Evolutionary conservation across 345 rosid genomes (phyloP).

Genomic region (Luvunga scandens): DNA sequence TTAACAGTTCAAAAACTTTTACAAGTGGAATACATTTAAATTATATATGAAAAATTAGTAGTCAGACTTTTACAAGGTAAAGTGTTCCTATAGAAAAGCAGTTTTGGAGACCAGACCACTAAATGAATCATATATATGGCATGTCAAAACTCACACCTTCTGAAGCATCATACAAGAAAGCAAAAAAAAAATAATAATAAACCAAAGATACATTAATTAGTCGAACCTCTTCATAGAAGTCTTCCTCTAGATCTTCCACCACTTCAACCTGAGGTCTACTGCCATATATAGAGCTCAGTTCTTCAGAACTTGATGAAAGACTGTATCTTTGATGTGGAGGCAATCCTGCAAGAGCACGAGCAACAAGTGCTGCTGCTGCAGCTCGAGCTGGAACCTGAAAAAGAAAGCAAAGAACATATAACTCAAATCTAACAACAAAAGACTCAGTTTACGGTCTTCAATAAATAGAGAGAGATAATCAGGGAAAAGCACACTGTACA

Average conservation of each 20-base stretch:
- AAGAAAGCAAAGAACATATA: constrained; percentile 5
- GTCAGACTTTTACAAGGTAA: neutral
- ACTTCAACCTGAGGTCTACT: constrained; percentile 50
- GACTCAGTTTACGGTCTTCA: neutral
- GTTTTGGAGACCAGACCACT: neutral
- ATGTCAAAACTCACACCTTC: neutral
- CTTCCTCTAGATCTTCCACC: constrained; percentile 71
- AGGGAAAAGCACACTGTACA: neutral
- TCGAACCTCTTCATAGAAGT: constrained; percentile 78
- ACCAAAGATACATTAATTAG: neutral
- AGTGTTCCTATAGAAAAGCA: neutral
- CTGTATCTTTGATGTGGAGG: constrained; percentile 74
- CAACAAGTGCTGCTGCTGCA: constrained; percentile 96
- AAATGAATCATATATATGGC: neutral
- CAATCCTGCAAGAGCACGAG: constrained; percentile 84
- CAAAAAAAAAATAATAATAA: neutral
- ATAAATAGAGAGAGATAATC: neutral
- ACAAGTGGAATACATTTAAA: neutral
- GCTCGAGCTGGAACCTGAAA: constrained; percentile 94
- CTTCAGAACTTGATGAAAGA: constrained; percentile 80
- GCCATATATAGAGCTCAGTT: constrained; percentile 75
- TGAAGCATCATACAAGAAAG: neutral
- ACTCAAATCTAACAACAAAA: constrained; percentile 11
- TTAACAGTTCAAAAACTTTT: neutral
- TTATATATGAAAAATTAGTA: neutral